phyloP scores from a whole-genome alignment of 2,329 filamentous ascomycete species.

The Ascochyta fabae region DNA sequence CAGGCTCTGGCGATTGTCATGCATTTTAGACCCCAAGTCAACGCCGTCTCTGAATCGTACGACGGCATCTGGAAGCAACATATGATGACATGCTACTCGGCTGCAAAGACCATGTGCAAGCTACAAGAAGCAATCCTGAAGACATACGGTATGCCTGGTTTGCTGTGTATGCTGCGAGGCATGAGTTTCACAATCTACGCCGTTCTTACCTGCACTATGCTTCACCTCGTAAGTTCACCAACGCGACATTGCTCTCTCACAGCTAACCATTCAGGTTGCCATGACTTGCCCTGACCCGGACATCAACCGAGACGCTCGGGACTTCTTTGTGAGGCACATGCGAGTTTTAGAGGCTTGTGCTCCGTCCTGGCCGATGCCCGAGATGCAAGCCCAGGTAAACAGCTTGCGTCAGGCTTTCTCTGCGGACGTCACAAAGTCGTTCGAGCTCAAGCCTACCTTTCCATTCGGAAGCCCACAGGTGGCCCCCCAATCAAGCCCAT shows the following conservation, averaged over 20 bases:
- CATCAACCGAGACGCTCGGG: conserved; percentile 80
- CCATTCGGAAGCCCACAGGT: conserved; percentile 80
- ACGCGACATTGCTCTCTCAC: background rate
- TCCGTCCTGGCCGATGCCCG: conserved; percentile 82
- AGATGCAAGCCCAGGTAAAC: conserved; percentile 89
- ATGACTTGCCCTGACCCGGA: conserved; percentile 92
- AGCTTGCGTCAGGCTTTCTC: conserved; percentile 90
- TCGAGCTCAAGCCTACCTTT: conserved; percentile 86
- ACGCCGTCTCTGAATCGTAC: conserved; percentile 74
- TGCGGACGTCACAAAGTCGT: conserved; percentile 80
- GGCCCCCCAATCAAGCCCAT: conserved; percentile 67
- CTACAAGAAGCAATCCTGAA: conserved; percentile 83
- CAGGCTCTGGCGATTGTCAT: conserved; percentile 86
- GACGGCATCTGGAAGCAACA: conserved; percentile 86
- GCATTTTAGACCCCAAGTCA: conserved; percentile 84
- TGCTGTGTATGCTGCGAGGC: conserved; percentile 91
- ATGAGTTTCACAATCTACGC: conserved; percentile 97
- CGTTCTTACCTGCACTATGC: conserved; percentile 87
- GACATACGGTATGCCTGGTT: conserved; percentile 76
- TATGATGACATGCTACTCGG: conserved; percentile 83
- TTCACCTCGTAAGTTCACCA: conserved; percentile 80
- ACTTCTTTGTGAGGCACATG: conserved; percentile 94
- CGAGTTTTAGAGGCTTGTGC: conserved; percentile 87
- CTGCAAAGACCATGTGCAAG: conserved; percentile 84
- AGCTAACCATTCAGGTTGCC: conserved; percentile 68